A percentile compares a stretch with the other conserved stretches of the same genome.
Evolutionary conservation across 768 basidiomycete genomes (phyloP).

Genomic region (Boletus sp.): DNA sequence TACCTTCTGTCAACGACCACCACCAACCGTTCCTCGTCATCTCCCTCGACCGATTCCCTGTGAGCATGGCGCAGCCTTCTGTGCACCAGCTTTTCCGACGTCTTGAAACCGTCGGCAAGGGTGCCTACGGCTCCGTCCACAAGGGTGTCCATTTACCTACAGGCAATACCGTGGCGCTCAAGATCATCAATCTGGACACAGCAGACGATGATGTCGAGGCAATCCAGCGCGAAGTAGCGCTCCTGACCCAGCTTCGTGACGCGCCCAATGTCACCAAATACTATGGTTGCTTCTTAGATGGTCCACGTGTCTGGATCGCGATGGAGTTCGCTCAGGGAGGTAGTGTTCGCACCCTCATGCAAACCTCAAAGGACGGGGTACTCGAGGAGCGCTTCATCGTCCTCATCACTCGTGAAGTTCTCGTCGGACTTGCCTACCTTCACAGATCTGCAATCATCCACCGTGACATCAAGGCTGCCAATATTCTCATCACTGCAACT

Average conservation of each 20-base stretch:
- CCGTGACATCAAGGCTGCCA: conserved; percentile 97
- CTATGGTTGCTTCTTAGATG: conserved; percentile 94
- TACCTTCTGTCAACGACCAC: not conserved
- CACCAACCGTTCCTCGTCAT: not conserved
- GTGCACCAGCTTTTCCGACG: conserved; percentile 82
- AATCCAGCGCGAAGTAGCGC: conserved; percentile 93
- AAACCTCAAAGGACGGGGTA: conserved; percentile 69
- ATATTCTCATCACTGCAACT: conserved; percentile 83
- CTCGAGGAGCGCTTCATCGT: conserved; percentile 90
- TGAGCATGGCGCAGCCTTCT: conserved; percentile 47
- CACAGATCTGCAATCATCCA: conserved; percentile 96
- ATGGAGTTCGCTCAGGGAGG: conserved; percentile 99
- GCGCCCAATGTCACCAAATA: conserved; percentile 93
- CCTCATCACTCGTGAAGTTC: conserved; percentile 85
- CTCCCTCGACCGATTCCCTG: not conserved
- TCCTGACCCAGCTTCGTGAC: conserved; percentile 86
- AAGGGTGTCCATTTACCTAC: conserved; percentile 83
- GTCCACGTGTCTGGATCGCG: conserved; percentile 96
- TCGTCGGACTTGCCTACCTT: conserved; percentile 83
- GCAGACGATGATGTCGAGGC: conserved; percentile 95
- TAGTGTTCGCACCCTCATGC: conserved; percentile 90
- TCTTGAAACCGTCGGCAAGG: conserved; percentile 92
- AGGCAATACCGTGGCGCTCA: conserved; percentile 90
- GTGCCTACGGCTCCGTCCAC: conserved; percentile 95
- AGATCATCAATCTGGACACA: conserved; percentile 98